Percentiles rank a stretch among this genome's conserved stretches.
phyloP scores from a whole-genome alignment of 2,329 filamentous ascomycete genomes.

The Ceratocystis cubensis region DNA sequence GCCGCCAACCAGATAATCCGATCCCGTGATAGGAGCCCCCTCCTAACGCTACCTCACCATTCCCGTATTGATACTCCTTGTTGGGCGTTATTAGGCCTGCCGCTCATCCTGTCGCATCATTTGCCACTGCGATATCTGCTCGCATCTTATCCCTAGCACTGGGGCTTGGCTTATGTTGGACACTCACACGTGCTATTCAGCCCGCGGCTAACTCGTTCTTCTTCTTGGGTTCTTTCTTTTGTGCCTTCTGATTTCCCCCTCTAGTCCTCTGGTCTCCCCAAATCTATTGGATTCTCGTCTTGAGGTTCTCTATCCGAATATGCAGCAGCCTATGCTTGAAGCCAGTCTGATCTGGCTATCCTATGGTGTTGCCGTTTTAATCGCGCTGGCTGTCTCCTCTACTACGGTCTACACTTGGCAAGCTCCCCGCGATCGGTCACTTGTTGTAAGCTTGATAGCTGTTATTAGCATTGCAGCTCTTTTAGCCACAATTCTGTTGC shows the following conservation, averaged over 20 bases:
- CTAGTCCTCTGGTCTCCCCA: background rate
- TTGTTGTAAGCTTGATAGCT: conserved; percentile 68
- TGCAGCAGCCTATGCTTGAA: conserved; percentile 29
- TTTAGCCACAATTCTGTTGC: conserved; percentile 79
- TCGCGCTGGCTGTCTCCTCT: conserved; percentile 64
- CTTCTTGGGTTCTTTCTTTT: background rate
- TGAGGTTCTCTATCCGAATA: background rate
- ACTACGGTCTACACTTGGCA: conserved; percentile 91
- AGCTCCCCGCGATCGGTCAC: conserved; percentile 71
- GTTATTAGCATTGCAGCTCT: conserved; percentile 78
- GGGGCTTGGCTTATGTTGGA: background rate
- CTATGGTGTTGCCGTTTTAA: conserved; percentile 68
- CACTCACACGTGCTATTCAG: background rate
- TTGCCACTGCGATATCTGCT: background rate
- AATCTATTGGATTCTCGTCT: background rate
- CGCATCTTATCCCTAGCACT: background rate
- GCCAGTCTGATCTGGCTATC: conserved; percentile 89
- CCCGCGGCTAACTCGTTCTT: background rate
- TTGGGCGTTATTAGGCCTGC: background rate
- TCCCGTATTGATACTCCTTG: background rate
- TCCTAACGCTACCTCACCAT: background rate
- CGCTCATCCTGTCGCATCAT: background rate
- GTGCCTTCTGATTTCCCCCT: background rate
- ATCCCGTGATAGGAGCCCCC: background rate
- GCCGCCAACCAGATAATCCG: background rate